Percentiles rank a stretch among this genome's conserved stretches.
Conservation (phyloP, 345 rosid genomes). For the Eucalyptus rudis region DNA sequence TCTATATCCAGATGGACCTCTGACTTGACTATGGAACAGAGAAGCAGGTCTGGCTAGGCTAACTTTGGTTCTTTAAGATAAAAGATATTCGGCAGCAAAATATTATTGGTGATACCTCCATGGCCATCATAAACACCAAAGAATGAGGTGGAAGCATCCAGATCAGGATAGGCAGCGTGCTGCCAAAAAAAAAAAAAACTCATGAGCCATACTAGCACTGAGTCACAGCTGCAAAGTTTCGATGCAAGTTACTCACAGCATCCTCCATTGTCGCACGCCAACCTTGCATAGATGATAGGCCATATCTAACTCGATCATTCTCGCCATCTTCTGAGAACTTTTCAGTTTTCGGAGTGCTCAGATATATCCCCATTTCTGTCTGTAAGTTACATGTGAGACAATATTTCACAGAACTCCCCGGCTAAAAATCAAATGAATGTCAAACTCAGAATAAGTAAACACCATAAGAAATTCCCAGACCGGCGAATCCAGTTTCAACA, state of each 20-base stretch:
- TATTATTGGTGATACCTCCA: conserved; percentile 49
- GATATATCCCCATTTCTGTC: conserved; percentile 75
- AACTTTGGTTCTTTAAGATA: background rate
- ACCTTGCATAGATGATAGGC: conserved; percentile 98
- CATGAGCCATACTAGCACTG: background rate
- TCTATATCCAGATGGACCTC: background rate
- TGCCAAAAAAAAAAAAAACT: conserved; percentile 3
- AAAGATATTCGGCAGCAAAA: background rate
- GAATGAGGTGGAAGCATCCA: conserved; percentile 80
- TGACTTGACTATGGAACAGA: background rate
- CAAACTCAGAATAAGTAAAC: background rate
- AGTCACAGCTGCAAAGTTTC: background rate
- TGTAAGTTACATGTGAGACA: background rate
- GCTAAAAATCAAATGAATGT: background rate
- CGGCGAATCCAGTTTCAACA: background rate
- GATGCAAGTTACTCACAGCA: conserved; percentile 56
- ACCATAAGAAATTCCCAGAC: background rate
- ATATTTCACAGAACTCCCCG: background rate
- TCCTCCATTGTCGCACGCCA: conserved; percentile 99
- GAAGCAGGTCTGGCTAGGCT: background rate
- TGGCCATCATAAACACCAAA: conserved; percentile 98
- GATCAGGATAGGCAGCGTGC: conserved; percentile 80
- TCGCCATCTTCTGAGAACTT: conserved; percentile 87
- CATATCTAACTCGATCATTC: conserved; percentile 67
- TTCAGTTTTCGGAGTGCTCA: conserved; percentile 89